A percentile compares a stretch with the other conserved stretches of the same genome.
Evolutionary conservation across 2,329 filamentous ascomycete species (phyloP).

Genomic region (Neonectria punicea): DNA sequence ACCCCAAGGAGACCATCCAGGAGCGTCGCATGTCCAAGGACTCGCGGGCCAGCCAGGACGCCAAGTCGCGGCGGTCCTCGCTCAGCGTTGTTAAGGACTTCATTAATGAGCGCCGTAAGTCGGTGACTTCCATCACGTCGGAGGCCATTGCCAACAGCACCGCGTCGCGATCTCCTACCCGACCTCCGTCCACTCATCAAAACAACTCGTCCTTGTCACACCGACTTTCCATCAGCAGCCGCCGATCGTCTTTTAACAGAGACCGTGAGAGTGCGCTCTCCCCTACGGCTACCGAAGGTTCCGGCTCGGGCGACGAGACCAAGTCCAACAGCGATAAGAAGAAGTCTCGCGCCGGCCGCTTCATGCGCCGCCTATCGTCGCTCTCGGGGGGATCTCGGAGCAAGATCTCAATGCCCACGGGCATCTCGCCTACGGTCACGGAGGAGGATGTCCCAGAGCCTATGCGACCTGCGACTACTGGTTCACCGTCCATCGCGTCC

Average conservation of each 20-base stretch:
- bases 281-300: conserved; percentile 56
- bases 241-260: conserved; percentile 61
- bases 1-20: conserved; percentile 56
- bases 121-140: conserved; percentile 58
- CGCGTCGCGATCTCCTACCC: conserved; percentile 56
- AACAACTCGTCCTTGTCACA: conserved; percentile 58
- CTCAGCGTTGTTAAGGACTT: conserved; percentile 69
- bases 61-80: conserved; percentile 64
- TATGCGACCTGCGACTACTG: conserved; percentile 44
- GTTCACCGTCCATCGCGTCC: conserved; percentile 61
- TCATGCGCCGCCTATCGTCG: conserved; percentile 69
- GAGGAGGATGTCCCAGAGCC: conserved; percentile 55
- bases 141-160: conserved; percentile 49
- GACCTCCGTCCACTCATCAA: conserved; percentile 59
- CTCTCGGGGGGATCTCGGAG: conserved; percentile 58
- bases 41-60: conserved; percentile 46
- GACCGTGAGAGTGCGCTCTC: conserved; percentile 52
- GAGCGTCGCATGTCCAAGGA: conserved; percentile 60
- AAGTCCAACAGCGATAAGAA: conserved; percentile 58
- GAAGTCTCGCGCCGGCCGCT: conserved; percentile 63
- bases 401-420: conserved; percentile 56
- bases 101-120: conserved; percentile 68
- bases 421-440: conserved; percentile 61
- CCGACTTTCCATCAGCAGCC: conserved; percentile 74
- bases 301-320: conserved; percentile 59